Evolutionary conservation across 495 filamentous ascomycete species (phyloP).

Genomic region (Trypethelium eluteriae): DNA sequence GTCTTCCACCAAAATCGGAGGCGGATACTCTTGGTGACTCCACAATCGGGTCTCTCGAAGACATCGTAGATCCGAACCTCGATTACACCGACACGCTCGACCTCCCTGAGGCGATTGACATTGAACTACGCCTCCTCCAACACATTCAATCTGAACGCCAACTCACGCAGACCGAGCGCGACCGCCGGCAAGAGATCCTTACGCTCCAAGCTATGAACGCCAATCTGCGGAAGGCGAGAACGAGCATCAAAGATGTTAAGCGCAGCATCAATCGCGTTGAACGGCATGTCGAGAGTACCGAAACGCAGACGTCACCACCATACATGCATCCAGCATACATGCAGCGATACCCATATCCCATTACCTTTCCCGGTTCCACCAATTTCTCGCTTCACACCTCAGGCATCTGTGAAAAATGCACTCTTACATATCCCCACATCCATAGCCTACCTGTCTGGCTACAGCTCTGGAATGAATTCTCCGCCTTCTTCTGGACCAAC

Average conservation of each 20-base stretch:
- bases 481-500: conserved; percentile 17
- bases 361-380: background rate
- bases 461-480: conserved; percentile 18
- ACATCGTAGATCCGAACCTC: conserved; percentile 37
- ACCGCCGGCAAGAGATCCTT: conserved; percentile 30
- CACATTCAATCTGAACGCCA: conserved; percentile 5
- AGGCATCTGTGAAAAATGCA: conserved; percentile 16
- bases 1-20: conserved; percentile 26
- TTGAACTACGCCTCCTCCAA: background rate
- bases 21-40: conserved; percentile 47
- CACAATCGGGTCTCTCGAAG: conserved; percentile 56
- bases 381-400: background rate
- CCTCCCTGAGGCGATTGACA: conserved; percentile 1
- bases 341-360: background rate
- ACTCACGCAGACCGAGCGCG: conserved; percentile 27
- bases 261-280: conserved; percentile 34
- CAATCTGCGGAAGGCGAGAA: conserved; percentile 30
- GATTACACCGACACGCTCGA: conserved; percentile 20
- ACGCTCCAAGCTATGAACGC: conserved; percentile 35
- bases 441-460: conserved; percentile 13
- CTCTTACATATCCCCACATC: background rate
- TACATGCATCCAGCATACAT: conserved; percentile 4
- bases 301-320: conserved; percentile 5
- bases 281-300: conserved; percentile 25
- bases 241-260: conserved; percentile 34